phyloP scores from a whole-genome alignment of 1,284 basidiomycete species.

The Boletus sp. region DNA sequence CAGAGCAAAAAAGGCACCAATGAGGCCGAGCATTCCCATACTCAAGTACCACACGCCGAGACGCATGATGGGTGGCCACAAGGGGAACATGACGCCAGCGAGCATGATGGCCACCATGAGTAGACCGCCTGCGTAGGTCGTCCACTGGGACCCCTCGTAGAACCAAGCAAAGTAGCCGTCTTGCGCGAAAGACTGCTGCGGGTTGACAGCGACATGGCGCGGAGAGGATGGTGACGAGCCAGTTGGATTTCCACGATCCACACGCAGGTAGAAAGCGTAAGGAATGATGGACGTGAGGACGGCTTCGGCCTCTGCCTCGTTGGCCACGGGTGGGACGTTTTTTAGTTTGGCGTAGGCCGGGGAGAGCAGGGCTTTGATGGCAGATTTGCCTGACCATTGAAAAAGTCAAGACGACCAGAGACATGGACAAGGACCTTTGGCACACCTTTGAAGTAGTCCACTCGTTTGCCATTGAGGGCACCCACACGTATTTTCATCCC shows the following conservation, averaged over 20 bases:
- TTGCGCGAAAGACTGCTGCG: conserved; percentile 78
- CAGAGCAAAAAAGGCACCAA: conserved; percentile 90
- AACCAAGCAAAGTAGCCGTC: conserved; percentile 96
- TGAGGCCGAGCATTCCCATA: conserved; percentile 85
- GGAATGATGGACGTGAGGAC: conserved; percentile 79
- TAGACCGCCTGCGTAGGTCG: conserved; percentile 89
- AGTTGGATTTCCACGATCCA: conserved; percentile 76
- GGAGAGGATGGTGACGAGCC: conserved; percentile 74
- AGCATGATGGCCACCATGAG: conserved; percentile 95
- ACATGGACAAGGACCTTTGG: neutral
- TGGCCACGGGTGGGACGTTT: conserved; percentile 77
- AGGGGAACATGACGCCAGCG: conserved; percentile 98
- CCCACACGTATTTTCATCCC: conserved; percentile 92
- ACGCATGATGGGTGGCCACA: conserved; percentile 95
- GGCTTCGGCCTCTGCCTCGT: conserved; percentile 77
- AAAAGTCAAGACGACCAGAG: neutral
- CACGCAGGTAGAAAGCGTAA: conserved; percentile 88
- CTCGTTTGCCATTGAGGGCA: conserved; percentile 90
- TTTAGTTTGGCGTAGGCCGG: conserved; percentile 92
- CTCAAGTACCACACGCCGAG: conserved; percentile 97
- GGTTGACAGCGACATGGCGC: conserved; percentile 81
- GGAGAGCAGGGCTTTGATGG: conserved; percentile 89
- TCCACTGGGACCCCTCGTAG: conserved; percentile 93
- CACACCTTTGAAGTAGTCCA: conserved; percentile 96
- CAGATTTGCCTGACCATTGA: conserved; percentile 74